A percentile compares a stretch with the other conserved stretches of the same genome.
phyloP scores from a whole-genome alignment of 2,329 filamentous ascomycete genomes.

The Xylariaceae sp. region DNA sequence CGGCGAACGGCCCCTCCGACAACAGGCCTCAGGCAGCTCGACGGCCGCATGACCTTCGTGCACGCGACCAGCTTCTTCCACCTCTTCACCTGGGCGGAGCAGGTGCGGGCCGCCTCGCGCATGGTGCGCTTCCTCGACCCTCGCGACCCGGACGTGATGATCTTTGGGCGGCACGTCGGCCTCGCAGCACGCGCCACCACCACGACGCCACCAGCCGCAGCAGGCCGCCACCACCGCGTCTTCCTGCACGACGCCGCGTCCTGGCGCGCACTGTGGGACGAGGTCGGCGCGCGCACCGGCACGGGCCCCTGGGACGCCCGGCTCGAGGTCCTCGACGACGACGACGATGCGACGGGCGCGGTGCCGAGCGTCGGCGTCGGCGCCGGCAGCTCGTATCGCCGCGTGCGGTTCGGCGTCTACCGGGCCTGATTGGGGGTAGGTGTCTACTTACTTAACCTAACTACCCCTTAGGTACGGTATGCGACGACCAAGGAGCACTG shows the following conservation, averaged over 20 bases:
- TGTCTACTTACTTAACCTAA: too few species aligned
- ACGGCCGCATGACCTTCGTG: conserved; percentile 38
- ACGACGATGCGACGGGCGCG: background rate
- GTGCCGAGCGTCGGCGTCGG: conserved; percentile 3
- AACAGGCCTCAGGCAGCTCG: conserved; percentile 24
- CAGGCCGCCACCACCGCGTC: conserved; percentile 18
- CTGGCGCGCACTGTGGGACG: conserved; percentile 47
- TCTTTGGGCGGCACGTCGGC: conserved; percentile 46
- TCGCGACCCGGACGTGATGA: conserved; percentile 35
- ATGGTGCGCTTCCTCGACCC: conserved; percentile 38
- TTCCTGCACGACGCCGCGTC: conserved; percentile 42
- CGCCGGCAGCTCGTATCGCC: conserved; percentile 11
- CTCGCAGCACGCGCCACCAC: conserved; percentile 12
- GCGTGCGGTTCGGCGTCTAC: conserved; percentile 19
- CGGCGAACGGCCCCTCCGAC: too few species aligned
- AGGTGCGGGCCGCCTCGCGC: conserved; percentile 36
- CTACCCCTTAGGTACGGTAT: too few species aligned
- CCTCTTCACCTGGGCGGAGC: conserved; percentile 39
- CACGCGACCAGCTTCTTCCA: conserved; percentile 44
- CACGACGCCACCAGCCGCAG: conserved; percentile 18
- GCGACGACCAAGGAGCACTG: too few species aligned
- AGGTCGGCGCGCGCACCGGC: conserved; percentile 39
- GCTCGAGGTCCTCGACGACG: conserved; percentile 25
- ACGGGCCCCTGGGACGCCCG: conserved; percentile 42
- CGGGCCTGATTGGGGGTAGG: too few species aligned